Evolutionary conservation across 768 basidiomycete genomes (phyloP), one percentile per base, ranked within the genome.

Genomic region (Lentinula detonsa): DNA sequence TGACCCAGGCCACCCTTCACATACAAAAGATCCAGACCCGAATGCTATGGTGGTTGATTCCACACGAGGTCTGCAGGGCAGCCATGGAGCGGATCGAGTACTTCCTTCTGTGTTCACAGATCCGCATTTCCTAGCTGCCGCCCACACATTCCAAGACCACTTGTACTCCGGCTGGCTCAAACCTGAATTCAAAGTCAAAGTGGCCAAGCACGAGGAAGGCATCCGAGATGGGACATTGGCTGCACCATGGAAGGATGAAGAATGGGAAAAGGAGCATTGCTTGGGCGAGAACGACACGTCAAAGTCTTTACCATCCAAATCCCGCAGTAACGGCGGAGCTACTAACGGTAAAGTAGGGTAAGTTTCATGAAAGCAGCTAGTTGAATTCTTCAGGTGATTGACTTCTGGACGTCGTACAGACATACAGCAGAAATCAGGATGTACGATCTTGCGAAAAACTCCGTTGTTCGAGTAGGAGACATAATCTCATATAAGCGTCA

Each of bases 211-310:
- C 66, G 61, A 75, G 48, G 70, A 73, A 15, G 82, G 80, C 16
- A 73, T 85, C 21, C 63, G 64, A 2, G 66, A 73, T 13, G 85
- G 84, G 1, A 76, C 72, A 7, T 59, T 84, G 37, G 78, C 82
- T 34, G 84, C 79, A 11, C 76, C 81, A 42, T 86, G 84, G 84
- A 87, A 87, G 66, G 85, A 87, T 65, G 82, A 86, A 37, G 77
- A 74, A 37, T 87, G 85, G 85, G 77, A 78, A 52, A 70, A 69
- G 42, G 78, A 80, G 5, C 78, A 84, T 58, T 48, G 59, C 42
- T 23, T 63, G n/a, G 35, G 56, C 42, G 48, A 43, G 23, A 60
- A 61, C 48, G 65, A 67, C 42, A 56, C 61, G 56, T 45, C 28
- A 1, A 39, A 18, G n/a, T 28, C 23, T 13, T 31, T 28, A 33